These are phyloP conservation scores for Amaranthus hypochondriacus DNA, from an alignment of 148 eudicot genomes.

Conservation along the genomic window DNA sequence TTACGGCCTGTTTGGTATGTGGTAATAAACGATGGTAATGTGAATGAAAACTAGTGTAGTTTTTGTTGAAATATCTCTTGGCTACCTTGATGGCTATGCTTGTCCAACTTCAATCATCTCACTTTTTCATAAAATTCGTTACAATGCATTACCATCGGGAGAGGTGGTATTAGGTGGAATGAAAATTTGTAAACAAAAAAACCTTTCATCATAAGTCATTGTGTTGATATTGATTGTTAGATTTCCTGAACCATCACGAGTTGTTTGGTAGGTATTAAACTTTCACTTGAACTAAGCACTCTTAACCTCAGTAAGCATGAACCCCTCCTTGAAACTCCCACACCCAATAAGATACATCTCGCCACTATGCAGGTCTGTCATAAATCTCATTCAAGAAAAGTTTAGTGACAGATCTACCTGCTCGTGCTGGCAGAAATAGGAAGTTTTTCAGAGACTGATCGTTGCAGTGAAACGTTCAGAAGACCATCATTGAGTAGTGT, in stretches of 20 bases:
- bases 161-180: conserved; percentile 16
- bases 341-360: conserved; percentile 31
- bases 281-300: conserved; percentile 26
- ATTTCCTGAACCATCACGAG: conserved; percentile 26
- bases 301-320: conserved; percentile 23
- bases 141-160: conserved; percentile 11
- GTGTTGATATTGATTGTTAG: conserved; percentile 20
- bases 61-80: background rate
- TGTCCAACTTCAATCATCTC: background rate
- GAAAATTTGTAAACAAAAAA: background rate
- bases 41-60: background rate
- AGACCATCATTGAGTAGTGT: background rate
- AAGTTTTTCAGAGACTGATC: conserved; percentile 7
- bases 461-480: conserved; percentile 20
- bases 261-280: conserved; percentile 23
- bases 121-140: background rate
- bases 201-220: background rate
- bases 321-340: conserved; percentile 7
- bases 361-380: conserved; percentile 16
- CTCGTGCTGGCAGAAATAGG: background rate
- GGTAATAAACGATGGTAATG: too few species aligned
- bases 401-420: background rate
- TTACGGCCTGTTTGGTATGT: too few species aligned
- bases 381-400: conserved; percentile 30
- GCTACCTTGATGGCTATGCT: too few species aligned